Base-by-base conservation (phyloP, 208 protist genomes). In the Trypanosomatidae sp. region DNA sequence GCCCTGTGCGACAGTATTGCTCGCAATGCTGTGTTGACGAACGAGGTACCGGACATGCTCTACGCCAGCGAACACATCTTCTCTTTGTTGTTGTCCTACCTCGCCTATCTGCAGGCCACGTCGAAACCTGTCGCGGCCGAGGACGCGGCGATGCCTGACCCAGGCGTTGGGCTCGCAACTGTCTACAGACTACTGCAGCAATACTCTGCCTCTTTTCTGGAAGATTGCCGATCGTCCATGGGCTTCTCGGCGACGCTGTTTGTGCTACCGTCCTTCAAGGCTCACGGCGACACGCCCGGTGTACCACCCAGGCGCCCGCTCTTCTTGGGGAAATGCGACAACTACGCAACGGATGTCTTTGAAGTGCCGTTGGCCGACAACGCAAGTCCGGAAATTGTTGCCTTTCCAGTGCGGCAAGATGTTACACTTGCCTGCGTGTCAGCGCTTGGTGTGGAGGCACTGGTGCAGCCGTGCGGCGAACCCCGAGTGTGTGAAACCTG, bases 1-100 rank as follows among this genome's bases (percentile, higher is more conserved):
- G 75, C 74, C 1, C 76, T 87, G 62, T 84, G 80, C 72, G 79
- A 77, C 13, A 56, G 74, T 13, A 50, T 86, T 28, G 64, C 70
- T 25, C 44, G 22, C 22, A 53, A 74, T 30, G 33, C 25, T 56
- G 22, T 56, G 15, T 28, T 60, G 6, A 71, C 67, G 17, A 43
- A 22, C 0, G 41, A 70, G 44, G 33, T 43, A 17, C 69, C 69
- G 4, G 69, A 53, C 6, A 74, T 66, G 69, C 62, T 74, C 30
- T 79, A 59, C 53, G 22, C 74, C 33, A 74, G 44, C 25, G 69
- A 74, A 30, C 62, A 52, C 53, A 66, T 71, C 33, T 70, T 71
- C 46, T 79, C 74, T 7, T 19, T 62, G 1, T 22, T 79, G 9
- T 49, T 74, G 15, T 74, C 69, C 13, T 71, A 74, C 41, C 28